Conservation (phyloP, 23 red algal genomes). For the Cyanidioschyzon merolae region DNA sequence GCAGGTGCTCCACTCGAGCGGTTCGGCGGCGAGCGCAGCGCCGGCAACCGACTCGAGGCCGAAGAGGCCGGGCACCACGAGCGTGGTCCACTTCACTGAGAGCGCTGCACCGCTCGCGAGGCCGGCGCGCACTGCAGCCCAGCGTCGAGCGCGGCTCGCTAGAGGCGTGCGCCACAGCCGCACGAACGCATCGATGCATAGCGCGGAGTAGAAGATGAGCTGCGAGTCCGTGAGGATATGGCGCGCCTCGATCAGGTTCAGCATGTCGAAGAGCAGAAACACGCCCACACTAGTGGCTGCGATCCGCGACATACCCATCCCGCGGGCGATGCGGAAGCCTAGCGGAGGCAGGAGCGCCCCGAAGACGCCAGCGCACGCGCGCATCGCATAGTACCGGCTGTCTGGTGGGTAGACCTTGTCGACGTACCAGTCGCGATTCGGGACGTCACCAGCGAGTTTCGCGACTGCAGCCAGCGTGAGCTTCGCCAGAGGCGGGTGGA, state of each 20-base stretch:
- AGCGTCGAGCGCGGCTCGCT: constrained; percentile 29
- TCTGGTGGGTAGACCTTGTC: constrained; percentile 55
- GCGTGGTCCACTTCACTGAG: constrained; percentile 74
- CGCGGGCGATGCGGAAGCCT: constrained; percentile 42
- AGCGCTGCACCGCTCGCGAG: constrained; percentile 45
- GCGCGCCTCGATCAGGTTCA: constrained; percentile 67
- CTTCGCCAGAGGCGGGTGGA: constrained; percentile 89
- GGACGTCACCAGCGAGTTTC: constrained; percentile 43
- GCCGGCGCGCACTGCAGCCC: constrained; percentile 30
- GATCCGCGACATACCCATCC: constrained; percentile 28
- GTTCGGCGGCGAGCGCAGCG: constrained; percentile 23
- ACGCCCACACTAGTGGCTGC: constrained; percentile 29
- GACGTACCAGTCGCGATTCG: constrained; percentile 34
- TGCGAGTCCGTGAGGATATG: constrained; percentile 90
- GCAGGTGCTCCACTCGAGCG: constrained; percentile 57
- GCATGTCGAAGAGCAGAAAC: constrained; percentile 55
- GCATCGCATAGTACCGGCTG: constrained; percentile 41
- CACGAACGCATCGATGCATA: constrained; percentile 39
- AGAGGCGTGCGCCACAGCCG: constrained; percentile 54
- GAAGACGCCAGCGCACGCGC: constrained; percentile 51
- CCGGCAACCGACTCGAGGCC: constrained; percentile 66
- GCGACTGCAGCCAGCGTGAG: constrained; percentile 49
- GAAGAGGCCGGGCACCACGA: constrained; percentile 73
- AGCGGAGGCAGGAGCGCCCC: constrained; percentile 49
- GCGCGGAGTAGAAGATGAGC: constrained; percentile 58